These are phyloP conservation scores for Hawksworthiomyces lignivorus DNA, from an alignment of 2,329 filamentous ascomycete species.

Conservation along the genomic window DNA sequence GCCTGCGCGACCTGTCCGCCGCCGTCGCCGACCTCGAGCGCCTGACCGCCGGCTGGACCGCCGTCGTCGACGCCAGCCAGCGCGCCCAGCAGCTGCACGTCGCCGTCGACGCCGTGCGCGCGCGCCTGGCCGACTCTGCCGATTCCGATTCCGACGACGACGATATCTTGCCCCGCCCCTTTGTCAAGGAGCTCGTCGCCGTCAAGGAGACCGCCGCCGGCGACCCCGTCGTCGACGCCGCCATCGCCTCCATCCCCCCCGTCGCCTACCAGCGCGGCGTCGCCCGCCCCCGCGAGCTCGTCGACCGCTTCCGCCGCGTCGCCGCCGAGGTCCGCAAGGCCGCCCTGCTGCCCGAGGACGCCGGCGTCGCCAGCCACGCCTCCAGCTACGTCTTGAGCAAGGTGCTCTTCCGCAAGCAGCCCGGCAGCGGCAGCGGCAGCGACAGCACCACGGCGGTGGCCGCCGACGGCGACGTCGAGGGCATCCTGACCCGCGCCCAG, in stretches of 20 bases:
- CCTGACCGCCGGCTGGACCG: slow-evolving; percentile 82
- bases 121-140: slow-evolving; percentile 43
- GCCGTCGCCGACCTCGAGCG: slow-evolving; percentile 78
- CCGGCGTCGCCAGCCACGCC: slow-evolving; percentile 88
- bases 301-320: slow-evolving; percentile 93
- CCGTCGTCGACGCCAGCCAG: slow-evolving; percentile 81
- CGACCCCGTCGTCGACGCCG: slow-evolving; percentile 81
- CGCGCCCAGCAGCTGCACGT: slow-evolving; percentile 95
- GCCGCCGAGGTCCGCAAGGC: slow-evolving; percentile 91
- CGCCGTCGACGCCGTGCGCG: slow-evolving; percentile 85
- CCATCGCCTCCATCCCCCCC: slow-evolving; percentile 94
- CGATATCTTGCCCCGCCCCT: slow-evolving; percentile 67
- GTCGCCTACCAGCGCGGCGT: slow-evolving; percentile 88
- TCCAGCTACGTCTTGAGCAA: slow-evolving; percentile 86
- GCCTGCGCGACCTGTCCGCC: slow-evolving; percentile 69
- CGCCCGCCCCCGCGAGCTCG: slow-evolving; percentile 72
- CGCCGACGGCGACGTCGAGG: slow-evolving; percentile 79
- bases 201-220: slow-evolving; percentile 85
- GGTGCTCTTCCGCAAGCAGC: slow-evolving; percentile 92
- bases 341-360: slow-evolving; percentile 82
- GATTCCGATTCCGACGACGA: slow-evolving; percentile 32
- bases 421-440: slow-evolving; percentile 58
- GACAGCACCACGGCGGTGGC: neutral
- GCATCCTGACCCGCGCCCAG: slow-evolving; percentile 82
- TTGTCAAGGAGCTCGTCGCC: slow-evolving; percentile 86